These are phyloP conservation scores for Naematelia aurantialba DNA, from an alignment of 768 basidiomycete species.

Conservation along the genomic window DNA sequence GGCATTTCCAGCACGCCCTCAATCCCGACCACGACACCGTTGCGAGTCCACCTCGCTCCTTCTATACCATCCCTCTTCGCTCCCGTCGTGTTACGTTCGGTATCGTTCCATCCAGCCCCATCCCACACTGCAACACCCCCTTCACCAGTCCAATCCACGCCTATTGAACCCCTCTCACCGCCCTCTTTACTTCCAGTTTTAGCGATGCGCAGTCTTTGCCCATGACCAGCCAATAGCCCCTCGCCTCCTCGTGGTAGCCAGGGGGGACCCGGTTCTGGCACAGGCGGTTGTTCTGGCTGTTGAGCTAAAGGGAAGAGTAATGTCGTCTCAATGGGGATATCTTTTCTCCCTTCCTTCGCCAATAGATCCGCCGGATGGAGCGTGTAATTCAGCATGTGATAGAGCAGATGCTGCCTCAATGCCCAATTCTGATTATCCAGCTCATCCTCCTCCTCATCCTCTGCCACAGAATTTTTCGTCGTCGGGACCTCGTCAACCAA, in stretches of 20 bases:
- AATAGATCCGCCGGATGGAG: slow-evolving; percentile 46
- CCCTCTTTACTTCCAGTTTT: slow-evolving; percentile 45
- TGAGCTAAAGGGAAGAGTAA: slow-evolving; percentile 48
- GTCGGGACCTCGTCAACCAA: slow-evolving; percentile 36
- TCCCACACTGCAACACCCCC: slow-evolving; percentile 58
- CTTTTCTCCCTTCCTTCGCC: slow-evolving; percentile 5
- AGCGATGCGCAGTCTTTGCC: slow-evolving; percentile 72
- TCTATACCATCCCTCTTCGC: slow-evolving; percentile 52
- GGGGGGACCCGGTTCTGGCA: slow-evolving; percentile 71
- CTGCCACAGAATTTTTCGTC: neutral
- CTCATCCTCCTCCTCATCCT: neutral
- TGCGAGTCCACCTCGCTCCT: slow-evolving; percentile 59
- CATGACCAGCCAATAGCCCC: slow-evolving; percentile 72
- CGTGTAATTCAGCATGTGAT: slow-evolving; percentile 84
- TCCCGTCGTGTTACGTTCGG: slow-evolving; percentile 1
- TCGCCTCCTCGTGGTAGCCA: slow-evolving; percentile 76
- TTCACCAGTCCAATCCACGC: slow-evolving; percentile 68
- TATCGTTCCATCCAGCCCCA: slow-evolving; percentile 38
- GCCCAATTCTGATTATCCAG: slow-evolving; percentile 54
- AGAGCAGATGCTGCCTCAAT: slow-evolving; percentile 89
- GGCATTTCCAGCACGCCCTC: slow-evolving; percentile 72
- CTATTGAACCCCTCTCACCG: slow-evolving; percentile 50
- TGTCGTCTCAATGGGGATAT: slow-evolving; percentile 42
- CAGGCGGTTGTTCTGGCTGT: slow-evolving; percentile 61
- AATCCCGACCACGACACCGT: slow-evolving; percentile 75